phyloP scores from a whole-genome alignment of 2,329 filamentous ascomycete species.

The Monilinia laxa region DNA sequence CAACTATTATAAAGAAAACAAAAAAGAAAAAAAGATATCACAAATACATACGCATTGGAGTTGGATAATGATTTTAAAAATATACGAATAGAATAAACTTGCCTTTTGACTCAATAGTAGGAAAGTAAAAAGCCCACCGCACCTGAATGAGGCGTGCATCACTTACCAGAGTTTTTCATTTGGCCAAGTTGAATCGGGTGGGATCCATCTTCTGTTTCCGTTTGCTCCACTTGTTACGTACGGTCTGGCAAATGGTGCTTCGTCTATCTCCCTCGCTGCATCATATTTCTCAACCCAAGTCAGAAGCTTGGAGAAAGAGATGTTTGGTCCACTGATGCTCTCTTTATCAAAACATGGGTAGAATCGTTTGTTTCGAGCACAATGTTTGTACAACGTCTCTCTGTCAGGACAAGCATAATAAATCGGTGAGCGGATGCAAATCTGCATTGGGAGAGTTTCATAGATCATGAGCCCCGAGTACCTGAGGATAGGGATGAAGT shows the following conservation, averaged over 20 bases:
- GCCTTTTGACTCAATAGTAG: not conserved
- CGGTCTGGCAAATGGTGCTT: not conserved
- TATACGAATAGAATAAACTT: too few species aligned
- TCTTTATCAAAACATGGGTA: not conserved
- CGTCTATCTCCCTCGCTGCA: not conserved
- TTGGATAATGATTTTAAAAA: too few species aligned
- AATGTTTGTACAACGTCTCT: constrained; percentile 1
- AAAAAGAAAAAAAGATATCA: too few species aligned
- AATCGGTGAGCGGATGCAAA: constrained; percentile 4
- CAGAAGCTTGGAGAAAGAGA: not conserved
- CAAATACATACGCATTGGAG: too few species aligned
- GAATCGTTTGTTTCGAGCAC: constrained; percentile 8
- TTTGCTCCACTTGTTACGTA: not conserved
- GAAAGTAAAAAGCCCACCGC: not conserved
- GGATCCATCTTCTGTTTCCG: not conserved
- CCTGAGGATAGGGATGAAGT: not conserved
- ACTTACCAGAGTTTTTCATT: not conserved
- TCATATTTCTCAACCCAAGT: constrained; percentile 4
- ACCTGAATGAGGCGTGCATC: too few species aligned
- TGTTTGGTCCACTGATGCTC: not conserved
- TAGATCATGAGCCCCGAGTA: not conserved
- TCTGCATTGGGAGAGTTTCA: not conserved
- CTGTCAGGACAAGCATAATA: constrained; percentile 16
- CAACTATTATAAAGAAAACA: too few species aligned
- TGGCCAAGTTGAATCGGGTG: not conserved